Base-by-base conservation (phyloP, 2,329 filamentous ascomycete species). In the Ophiocordyceps polyrhachis-furcata region DNA sequence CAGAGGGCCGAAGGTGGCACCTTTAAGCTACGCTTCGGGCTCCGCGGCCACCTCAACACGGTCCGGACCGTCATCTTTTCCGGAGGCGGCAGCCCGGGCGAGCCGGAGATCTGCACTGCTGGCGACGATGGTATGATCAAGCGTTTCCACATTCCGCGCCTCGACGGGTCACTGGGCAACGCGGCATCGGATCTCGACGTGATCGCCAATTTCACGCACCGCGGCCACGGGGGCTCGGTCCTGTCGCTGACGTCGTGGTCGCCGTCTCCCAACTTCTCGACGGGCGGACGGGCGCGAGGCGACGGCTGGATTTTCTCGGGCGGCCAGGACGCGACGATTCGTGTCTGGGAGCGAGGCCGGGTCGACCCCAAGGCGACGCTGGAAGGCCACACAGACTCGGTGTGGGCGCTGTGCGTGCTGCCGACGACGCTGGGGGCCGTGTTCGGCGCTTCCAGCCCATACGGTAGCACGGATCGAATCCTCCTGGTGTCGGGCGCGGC, bases 281-380 rank as follows among this genome's bases (percentile, higher is more conserved):
- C 86, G 17, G 85, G 88, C 32, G 87, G 88, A 7, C 78, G 88
- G 49, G 85, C 84, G 8, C 78, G 83, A 53, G 89, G 89, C 29
- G 91, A 96, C 54, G 91, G 91, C 25, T 98, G 91, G 91, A 88
- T 98, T 51, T 98, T 98, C 62, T 96, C 89, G 5, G 91, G 91
- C 48, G 91, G 91, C 4, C 87, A 95, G 59, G 91, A 98, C 61
- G 79, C 84, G 17, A 93, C 86, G 7, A 79, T 98, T 35, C 78
- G 88, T 28, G 87, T 98, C 0, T 98, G 91, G 91, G 89, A 98
- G 62, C 77, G 88, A 43, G 89, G 89, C 25, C 73, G 89, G 42
- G 86, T 98, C 29, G 91, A 96, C 58, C 87, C 91, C 8, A 96
- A 96, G 62, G 87, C 87, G 2, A 94, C 87, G 0, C 69, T 98